phyloP scores from a whole-genome alignment of 371 early-diverging fungal species.

The Mucor piriformis region DNA sequence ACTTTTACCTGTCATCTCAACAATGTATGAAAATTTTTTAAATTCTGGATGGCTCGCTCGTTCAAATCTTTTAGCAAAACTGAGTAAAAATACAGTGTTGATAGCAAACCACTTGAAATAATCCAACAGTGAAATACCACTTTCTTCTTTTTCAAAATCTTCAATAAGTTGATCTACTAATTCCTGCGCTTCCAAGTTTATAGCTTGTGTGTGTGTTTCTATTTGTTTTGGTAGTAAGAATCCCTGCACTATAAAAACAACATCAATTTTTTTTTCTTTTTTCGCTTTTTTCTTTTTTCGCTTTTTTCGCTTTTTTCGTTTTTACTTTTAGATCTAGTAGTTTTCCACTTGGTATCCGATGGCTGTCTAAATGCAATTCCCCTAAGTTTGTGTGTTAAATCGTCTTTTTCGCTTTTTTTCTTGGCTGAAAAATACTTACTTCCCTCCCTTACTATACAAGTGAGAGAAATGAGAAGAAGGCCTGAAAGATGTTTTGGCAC shows the following conservation, averaged over 20 bases:
- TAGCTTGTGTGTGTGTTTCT: neutral
- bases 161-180: neutral
- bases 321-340: too few relatives aligned
- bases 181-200: neutral
- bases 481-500: conserved; percentile 13
- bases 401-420: too few relatives aligned
- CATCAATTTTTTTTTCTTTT: too few relatives aligned
- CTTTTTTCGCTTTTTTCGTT: too few relatives aligned
- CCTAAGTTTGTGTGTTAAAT: neutral
- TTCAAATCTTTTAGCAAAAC: conserved; percentile 3
- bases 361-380: too few relatives aligned
- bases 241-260: neutral
- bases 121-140: neutral
- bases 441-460: conserved; percentile 5
- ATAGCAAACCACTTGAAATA: conserved; percentile 5
- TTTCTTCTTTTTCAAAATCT: neutral
- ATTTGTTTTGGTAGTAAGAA: conserved; percentile 10
- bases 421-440: neutral
- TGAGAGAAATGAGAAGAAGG: conserved; percentile 1
- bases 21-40: neutral
- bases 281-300: too few relatives aligned
- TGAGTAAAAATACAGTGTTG: conserved; percentile 8
- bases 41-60: conserved; percentile 11
- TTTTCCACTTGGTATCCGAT: too few relatives aligned
- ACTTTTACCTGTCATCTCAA: neutral